Evolutionary conservation across 768 basidiomycete species (phyloP).

Genomic region (Russula foetens): DNA sequence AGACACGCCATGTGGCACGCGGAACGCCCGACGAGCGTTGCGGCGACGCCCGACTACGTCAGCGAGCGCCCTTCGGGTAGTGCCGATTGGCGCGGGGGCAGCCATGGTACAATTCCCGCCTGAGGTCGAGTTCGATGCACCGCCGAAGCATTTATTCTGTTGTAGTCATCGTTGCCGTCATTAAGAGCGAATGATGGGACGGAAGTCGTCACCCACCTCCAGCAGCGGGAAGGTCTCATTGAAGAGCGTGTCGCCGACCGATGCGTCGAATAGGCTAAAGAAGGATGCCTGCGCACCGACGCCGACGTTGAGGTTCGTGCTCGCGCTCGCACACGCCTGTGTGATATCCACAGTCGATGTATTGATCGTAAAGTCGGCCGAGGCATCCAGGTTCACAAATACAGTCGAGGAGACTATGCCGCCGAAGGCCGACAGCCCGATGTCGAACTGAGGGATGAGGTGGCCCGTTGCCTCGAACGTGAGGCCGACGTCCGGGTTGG

Average conservation of each 20-base stretch:
- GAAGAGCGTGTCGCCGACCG: not conserved
- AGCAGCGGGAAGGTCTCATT: not conserved
- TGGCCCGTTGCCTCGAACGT: slow-evolving; percentile 38
- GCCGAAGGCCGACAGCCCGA: not conserved
- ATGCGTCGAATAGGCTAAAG: not conserved
- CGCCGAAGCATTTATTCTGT: too few species aligned
- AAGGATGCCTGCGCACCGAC: not conserved
- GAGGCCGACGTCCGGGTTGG: not conserved
- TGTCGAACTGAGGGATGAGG: slow-evolving; percentile 34
- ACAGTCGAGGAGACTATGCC: not conserved
- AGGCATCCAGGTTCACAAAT: slow-evolving; percentile 9
- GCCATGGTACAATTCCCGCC: too few species aligned
- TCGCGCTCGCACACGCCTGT: slow-evolving; percentile 6
- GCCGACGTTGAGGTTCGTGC: not conserved
- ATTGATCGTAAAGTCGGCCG: not conserved
- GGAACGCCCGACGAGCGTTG: too few species aligned
- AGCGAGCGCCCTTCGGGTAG: too few species aligned
- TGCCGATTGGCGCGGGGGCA: too few species aligned
- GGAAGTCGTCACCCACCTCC: not conserved
- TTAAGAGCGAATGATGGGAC: too few species aligned
- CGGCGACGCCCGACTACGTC: too few species aligned
- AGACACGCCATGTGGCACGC: too few species aligned
- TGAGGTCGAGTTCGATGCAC: too few species aligned
- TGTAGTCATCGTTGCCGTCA: too few species aligned
- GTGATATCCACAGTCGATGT: not conserved